Conservation (phyloP, 345 rosid species). For the Combretum micranthum region DNA sequence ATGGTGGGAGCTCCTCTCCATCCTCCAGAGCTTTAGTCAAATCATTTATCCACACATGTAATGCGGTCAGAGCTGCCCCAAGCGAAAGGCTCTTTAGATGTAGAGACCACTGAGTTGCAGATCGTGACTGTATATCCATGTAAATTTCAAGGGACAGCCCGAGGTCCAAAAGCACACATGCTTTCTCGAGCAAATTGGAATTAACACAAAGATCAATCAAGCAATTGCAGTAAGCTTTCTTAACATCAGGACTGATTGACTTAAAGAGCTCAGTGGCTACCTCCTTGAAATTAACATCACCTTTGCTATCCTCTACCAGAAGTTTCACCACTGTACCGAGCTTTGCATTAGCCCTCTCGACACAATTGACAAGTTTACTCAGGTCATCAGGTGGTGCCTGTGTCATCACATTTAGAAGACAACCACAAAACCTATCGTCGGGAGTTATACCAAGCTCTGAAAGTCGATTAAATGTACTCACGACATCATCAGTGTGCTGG, state of each 20-base stretch:
- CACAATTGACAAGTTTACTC: constrained; percentile 50
- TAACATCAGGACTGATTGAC: constrained; percentile 49
- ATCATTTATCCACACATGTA: constrained; percentile 85
- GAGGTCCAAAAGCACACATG: constrained; percentile 69
- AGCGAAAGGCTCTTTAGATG: constrained; percentile 72
- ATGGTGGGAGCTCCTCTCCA: constrained; percentile 77
- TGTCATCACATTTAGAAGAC: constrained; percentile 81
- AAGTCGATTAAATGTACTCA: constrained; percentile 47
- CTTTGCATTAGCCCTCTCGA: constrained; percentile 69
- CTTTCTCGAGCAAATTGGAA: constrained; percentile 58
- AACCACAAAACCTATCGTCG: constrained; percentile 79
- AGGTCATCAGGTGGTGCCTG: constrained; percentile 67
- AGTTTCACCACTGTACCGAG: constrained; percentile 67
- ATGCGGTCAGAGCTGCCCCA: constrained; percentile 89
- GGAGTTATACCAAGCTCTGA: constrained; percentile 58
- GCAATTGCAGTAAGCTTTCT: constrained; percentile 81
- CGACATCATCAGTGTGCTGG: constrained; percentile 64
- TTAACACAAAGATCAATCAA: constrained; percentile 84
- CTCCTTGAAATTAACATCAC: constrained; percentile 41
- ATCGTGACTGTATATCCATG: constrained; percentile 52
- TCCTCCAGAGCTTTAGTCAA: constrained; percentile 47
- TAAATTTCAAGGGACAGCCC: constrained; percentile 62
- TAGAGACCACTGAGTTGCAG: constrained; percentile 84
- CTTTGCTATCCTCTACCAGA: constrained; percentile 37
- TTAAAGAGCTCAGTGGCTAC: constrained; percentile 51